Evolutionary conservation across 495 filamentous ascomycete species (phyloP).

Genomic region (Jackrogersella minutella): DNA sequence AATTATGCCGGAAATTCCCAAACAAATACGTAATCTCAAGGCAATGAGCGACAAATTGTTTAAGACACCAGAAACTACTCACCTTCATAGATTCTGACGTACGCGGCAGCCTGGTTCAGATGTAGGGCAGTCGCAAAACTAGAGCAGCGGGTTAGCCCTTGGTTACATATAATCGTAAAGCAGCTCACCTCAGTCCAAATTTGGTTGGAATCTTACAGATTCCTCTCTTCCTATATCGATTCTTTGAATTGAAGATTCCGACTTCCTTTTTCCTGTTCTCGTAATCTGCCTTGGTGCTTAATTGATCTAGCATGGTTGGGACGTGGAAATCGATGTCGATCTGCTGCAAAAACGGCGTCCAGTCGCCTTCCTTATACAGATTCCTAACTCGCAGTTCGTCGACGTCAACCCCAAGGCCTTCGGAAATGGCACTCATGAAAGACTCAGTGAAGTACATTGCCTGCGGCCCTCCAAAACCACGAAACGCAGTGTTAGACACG

Average conservation of each 20-base stretch:
- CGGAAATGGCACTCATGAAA: conserved; percentile 78
- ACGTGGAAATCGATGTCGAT: conserved; percentile 81
- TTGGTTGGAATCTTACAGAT: conserved; percentile 84
- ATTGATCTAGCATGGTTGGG: conserved; percentile 80
- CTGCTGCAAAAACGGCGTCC: conserved; percentile 82
- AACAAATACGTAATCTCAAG: too few relatives aligned
- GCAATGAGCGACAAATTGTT: too few relatives aligned
- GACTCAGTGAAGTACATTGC: conserved; percentile 83
- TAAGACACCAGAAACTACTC: not conserved
- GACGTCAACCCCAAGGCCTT: conserved; percentile 73
- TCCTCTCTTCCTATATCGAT: conserved; percentile 87
- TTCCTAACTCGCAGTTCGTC: conserved; percentile 78
- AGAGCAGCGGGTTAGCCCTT: conserved; percentile 53
- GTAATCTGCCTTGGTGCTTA: conserved; percentile 73
- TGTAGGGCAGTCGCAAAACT: conserved; percentile 88
- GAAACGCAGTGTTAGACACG: conserved; percentile 86
- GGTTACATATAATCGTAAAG: not conserved
- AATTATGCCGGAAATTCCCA: too few relatives aligned
- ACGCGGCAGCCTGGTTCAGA: conserved; percentile 84
- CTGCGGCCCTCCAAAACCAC: conserved; percentile 87
- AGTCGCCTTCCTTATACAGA: conserved; percentile 76
- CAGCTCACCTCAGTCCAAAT: conserved; percentile 48
- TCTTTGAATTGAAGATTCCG: conserved; percentile 72
- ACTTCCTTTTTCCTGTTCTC: conserved; percentile 68
- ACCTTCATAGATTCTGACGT: conserved; percentile 71